A percentile compares a stretch with the other conserved stretches of the same genome.
Conservation (phyloP, 148 eudicot genomes). For the Arctostaphylos glauca region DNA sequence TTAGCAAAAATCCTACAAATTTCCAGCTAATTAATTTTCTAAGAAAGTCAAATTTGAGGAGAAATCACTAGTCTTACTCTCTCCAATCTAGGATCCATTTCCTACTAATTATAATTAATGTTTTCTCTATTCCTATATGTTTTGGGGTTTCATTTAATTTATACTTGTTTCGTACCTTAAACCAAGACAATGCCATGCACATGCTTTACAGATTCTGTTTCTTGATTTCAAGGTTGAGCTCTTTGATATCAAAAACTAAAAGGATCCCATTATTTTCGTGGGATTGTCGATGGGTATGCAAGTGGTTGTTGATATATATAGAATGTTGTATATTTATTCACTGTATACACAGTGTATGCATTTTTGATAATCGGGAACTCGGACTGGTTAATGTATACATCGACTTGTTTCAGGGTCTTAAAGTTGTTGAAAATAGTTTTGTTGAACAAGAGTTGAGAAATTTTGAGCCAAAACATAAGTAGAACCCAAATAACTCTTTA, state of each 20-base stretch:
- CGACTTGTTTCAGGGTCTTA: no score
- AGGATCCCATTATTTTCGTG: constrained; percentile 43
- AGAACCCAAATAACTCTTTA: no score
- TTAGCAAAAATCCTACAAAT: constrained; percentile 13
- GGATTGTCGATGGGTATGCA: constrained; percentile 29
- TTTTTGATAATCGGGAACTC: no score
- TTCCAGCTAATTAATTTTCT: constrained; percentile 10
- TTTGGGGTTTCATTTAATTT: neutral
- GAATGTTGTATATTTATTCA: neutral
- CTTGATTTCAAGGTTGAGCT: constrained; percentile 4
- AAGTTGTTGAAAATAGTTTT: no score
- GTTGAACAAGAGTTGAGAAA: no score
- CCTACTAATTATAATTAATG: constrained; percentile 8
- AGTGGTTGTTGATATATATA: neutral
- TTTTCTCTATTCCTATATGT: neutral
- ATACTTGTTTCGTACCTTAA: constrained; percentile 17
- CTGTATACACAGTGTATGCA: no score
- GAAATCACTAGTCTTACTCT: neutral
- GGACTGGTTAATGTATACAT: no score
- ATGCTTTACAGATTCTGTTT: constrained; percentile 36
- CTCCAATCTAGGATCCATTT: constrained; percentile 25
- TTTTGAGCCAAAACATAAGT: no score
- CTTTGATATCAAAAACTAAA: constrained; percentile 21
- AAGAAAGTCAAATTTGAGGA: constrained; percentile 24
- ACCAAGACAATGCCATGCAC: constrained; percentile 68